Base-by-base conservation (phyloP, 2,329 filamentous ascomycete species). In the Coleophoma eucalyptorum region DNA sequence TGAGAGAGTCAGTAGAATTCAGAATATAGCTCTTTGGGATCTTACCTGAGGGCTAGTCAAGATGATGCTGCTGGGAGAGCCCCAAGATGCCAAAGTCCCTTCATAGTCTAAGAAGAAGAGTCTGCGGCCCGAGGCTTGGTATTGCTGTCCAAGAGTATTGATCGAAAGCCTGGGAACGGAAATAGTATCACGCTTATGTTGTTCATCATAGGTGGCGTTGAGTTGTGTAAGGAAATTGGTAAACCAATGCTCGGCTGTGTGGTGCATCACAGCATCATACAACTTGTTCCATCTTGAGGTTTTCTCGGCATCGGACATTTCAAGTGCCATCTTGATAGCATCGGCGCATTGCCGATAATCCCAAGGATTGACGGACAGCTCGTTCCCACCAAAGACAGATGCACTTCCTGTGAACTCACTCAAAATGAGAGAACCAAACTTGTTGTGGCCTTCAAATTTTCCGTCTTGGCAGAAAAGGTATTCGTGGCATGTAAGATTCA, bases 401-500 rank as follows among this genome's bases (percentile, higher is more conserved):
- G 92, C 86, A 53, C 91, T 96, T 20, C 93, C 94, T 2, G 93
- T 96, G 65, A 97, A 97, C 67, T 97, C 93, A 56, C 90, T 96
- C 49, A 97, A 75, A 57, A 97, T 96, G 41, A 97, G 77, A 1
- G 91, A 92, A 2, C 90, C 90, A 62, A 94, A 84, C 69, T 90
- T 92, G 72, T 91, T 91, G 50, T 84, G 74, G 2, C 78, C 75
- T 55, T 81, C 72, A 47, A 79, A 77, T 58, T 81, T 81, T 38
- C 92, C 92, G 63, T 97, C 93, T 65, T 97, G 93, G 64, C 92
- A 97, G 58, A 90, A 89, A 33, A 97, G 80, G 64, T 91, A 97
- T 67, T 97, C 93, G 66, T 97, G 94, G 5, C 89, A 92, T 0
- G 93, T 97, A 50, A 97, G 72, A 66, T 97, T 97, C 94, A 97